Evolutionary conservation across 352 stramenopile species (phyloP).

Genomic region (Pythium rhizo-oryzae): DNA sequence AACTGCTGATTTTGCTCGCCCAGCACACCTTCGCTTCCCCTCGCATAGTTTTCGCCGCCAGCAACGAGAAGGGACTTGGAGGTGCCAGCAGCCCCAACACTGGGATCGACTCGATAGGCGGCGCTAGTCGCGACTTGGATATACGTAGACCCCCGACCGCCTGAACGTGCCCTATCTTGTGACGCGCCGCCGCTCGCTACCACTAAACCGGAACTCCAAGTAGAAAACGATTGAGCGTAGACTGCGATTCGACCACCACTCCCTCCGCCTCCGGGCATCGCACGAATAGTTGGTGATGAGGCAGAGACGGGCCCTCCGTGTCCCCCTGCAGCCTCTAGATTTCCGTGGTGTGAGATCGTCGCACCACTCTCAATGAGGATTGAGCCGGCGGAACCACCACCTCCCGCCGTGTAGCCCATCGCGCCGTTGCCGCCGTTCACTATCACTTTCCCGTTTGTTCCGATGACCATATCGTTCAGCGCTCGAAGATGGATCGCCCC

Average conservation of each 20-base stretch:
- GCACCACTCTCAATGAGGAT: slow-evolving; percentile 55
- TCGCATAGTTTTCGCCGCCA: slow-evolving; percentile 42
- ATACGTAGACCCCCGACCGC: slow-evolving; percentile 42
- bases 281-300: slow-evolving; percentile 15
- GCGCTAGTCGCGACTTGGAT: slow-evolving; percentile 51
- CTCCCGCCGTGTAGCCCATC: slow-evolving; percentile 56
- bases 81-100: slow-evolving; percentile 65
- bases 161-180: slow-evolving; percentile 40
- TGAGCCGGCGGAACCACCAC: slow-evolving; percentile 59
- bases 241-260: slow-evolving; percentile 88
- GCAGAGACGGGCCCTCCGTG: slow-evolving; percentile 63
- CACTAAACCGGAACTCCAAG: slow-evolving; percentile 81
- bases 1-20: slow-evolving; percentile 35
- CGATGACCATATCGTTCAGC: slow-evolving; percentile 94
- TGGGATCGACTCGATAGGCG: slow-evolving; percentile 60
- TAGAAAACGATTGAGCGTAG: slow-evolving; percentile 91
- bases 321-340: slow-evolving; percentile 78
- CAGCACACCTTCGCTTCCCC: slow-evolving; percentile 17
- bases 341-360: slow-evolving; percentile 67
- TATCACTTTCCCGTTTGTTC: slow-evolving; percentile 66
- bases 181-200: slow-evolving; percentile 72
- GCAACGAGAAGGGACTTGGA: slow-evolving; percentile 71
- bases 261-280: slow-evolving; percentile 81
- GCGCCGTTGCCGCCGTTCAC: slow-evolving; percentile 72
- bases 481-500: slow-evolving; percentile 85